Evolutionary conservation across 164 flowering plant species (phyloP), one percentile per base, ranked within the genome.

Genomic region (Platanus orientalis): DNA sequence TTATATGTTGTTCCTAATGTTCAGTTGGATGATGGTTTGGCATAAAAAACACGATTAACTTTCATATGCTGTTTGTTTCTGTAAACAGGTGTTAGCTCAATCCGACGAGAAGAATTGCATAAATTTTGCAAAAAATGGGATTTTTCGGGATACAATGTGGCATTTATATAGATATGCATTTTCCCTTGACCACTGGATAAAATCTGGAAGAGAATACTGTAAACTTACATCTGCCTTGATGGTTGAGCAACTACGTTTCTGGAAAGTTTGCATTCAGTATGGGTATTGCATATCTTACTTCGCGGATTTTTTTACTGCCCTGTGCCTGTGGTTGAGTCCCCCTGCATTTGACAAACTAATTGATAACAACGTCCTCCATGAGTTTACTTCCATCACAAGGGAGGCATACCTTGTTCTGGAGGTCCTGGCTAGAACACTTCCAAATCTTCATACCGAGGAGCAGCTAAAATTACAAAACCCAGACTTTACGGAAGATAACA

Each of bases 171-270:
- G 59, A 60, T 48, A 48, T 66, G 39, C 75, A 64, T 47, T 73
- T 69, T 79, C 92, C 20, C 69, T 92, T 55, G 89, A 84, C 27
- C 78, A 79, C 3, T 95, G 97, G 97, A 34, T 84, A 45, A 79
- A 78, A 66, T 70, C 74, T 26, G 96, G 94, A 56, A 80, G 42
- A 64, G 89, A 85, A 58, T 60, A 73, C 51, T 88, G 83, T 69
- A 84, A 74, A 74, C 80, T 82, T 57, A 72, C 77, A 54, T 85
- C 96, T 32, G 76, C 79, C 49, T 74, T 95, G 77, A 77, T 86
- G 82, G 82, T 85, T 75, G 99, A 92, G 74, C 92, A 89, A 70
- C 76, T 95, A 36, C 80, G 87, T 23, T 71, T 92, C 45, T 95
- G 94, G 99, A 92, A 77, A 74, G 88, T 84, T 59, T 88, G 93